Base-by-base conservation (phyloP, 1,284 basidiomycete species). In the Trichosporon faecale region DNA sequence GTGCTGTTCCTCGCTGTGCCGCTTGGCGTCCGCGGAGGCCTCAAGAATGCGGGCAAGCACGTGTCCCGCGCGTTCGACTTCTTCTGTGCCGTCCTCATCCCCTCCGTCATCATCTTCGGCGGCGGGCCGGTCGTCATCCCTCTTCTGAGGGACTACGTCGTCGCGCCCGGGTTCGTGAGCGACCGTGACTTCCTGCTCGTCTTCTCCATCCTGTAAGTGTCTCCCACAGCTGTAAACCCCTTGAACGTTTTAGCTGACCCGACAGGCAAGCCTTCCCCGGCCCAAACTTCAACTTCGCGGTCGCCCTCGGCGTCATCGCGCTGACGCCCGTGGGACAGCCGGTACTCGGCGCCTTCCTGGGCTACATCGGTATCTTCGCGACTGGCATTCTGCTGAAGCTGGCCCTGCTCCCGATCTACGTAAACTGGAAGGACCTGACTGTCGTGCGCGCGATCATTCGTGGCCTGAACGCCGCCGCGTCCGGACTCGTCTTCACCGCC, bases 81-180 rank as follows among this genome's bases (percentile, higher is more conserved):
- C 72, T 85, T 85, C 75, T 52, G 49, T 21, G n/a, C 49, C 21
- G 49, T 52, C 49, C 49, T 52, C 21, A 52, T 52, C 21, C 49
- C 49, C 49, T 52, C 49, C 49, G 49, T 52, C 49, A 87, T 88
- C 77, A 87, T 88, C 70, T 88, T 88, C 74, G 88, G 88, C 21
- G 88, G 88, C 9, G 88, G 88, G 21, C 88, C 88, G 0, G 88
- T 89, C 7, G 88, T 89, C 37, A 87, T 88, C 70, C 88, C 88
- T 1, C 83, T 89, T 3, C 80, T 89, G 12, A 83, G 86, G 21
- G 85, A 85, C 67, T 89, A 89, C 75, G 86, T 86, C 2, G 88
- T 89, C n/a, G 84, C 85, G 12, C 85, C 85, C 18, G 88, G 70
- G 23, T 76, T 72, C 75, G 78, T 78, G 46, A 69, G 69, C 55